Conservation (phyloP, 805 yeast genomes). For the Zygotorulaspora chibaensis region DNA sequence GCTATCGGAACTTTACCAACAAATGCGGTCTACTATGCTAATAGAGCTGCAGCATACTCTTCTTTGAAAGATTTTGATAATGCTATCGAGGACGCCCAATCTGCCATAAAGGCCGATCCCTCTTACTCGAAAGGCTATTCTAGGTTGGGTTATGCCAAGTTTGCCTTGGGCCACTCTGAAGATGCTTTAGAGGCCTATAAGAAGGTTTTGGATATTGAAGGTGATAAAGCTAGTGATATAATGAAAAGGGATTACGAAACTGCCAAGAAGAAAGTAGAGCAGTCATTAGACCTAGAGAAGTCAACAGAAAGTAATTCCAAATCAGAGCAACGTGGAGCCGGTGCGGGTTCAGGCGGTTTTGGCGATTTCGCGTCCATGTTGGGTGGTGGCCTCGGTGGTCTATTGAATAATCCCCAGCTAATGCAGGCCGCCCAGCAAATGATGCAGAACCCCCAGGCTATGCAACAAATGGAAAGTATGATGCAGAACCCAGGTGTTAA, state of each 20-base stretch:
- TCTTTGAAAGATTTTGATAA: conserved; percentile 66
- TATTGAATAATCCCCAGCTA: conserved; percentile 87
- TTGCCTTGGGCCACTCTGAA: conserved; percentile 89
- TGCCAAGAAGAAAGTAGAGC: conserved; percentile 82
- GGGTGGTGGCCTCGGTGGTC: conserved; percentile 59
- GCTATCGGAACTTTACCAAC: conserved; percentile 68
- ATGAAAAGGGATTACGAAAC: conserved; percentile 93
- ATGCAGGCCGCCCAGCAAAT: conserved; percentile 84
- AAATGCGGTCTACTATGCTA: conserved; percentile 83
- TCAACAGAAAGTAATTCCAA: conserved; percentile 24
- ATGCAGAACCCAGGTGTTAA: conserved; percentile 77
- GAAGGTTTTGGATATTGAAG: conserved; percentile 82
- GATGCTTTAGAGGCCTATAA: conserved; percentile 89
- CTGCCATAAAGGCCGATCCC: conserved; percentile 75
- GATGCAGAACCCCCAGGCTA: conserved; percentile 81
- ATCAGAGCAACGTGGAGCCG: conserved; percentile 28
- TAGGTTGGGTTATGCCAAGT: conserved; percentile 88
- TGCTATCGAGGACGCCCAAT: conserved; percentile 80
- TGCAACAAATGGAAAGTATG: conserved; percentile 59
- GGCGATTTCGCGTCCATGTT: conserved; percentile 71
- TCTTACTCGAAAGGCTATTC: conserved; percentile 88
- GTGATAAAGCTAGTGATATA: conserved; percentile 76
- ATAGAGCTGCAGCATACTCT: conserved; percentile 95
- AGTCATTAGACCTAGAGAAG: conserved; percentile 49
- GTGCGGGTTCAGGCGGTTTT: conserved; percentile 46